These are phyloP conservation scores for Bolboschoenoplectus hybrid DNA, from an alignment of 202 grass and related monocot species.

Conservation along the genomic window DNA sequence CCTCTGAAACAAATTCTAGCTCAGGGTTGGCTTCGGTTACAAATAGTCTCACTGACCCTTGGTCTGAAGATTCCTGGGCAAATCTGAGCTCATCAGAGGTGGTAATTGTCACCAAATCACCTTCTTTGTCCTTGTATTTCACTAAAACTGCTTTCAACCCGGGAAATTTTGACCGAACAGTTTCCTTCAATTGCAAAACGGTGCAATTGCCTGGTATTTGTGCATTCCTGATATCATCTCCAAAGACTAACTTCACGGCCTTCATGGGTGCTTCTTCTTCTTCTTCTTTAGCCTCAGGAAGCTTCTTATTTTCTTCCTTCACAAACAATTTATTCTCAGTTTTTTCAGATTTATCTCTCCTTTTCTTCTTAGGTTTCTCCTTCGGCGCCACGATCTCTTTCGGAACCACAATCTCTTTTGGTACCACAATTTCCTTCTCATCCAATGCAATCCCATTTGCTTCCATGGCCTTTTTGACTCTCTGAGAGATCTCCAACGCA, in stretches of 20 bases:
- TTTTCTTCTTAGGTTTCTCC: conserved; percentile 62
- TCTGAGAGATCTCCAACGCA: conserved; percentile 67
- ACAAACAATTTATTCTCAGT: conserved; percentile 42
- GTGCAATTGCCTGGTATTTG: conserved; percentile 62
- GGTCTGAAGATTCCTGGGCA: conserved; percentile 58
- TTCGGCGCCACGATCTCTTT: conserved; percentile 38
- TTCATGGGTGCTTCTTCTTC: conserved; percentile 46
- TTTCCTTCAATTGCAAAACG: conserved; percentile 60
- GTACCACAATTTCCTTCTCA: conserved; percentile 46
- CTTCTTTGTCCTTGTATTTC: conserved; percentile 85
- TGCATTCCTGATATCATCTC: conserved; percentile 76
- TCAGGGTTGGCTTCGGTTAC: conserved; percentile 67
- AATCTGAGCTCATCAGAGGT: conserved; percentile 69
- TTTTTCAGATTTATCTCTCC: conserved; percentile 47
- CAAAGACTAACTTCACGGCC: conserved; percentile 69
- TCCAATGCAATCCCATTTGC: conserved; percentile 43
- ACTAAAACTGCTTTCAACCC: conserved; percentile 64
- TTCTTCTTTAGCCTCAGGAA: conserved; percentile 40
- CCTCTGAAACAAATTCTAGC: conserved; percentile 52
- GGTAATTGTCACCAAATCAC: conserved; percentile 82
- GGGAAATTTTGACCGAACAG: conserved; percentile 67
- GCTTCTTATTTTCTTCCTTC: conserved; percentile 30
- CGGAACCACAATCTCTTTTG: conserved; percentile 25
- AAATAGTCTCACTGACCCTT: conserved; percentile 57
- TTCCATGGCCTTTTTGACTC: conserved; percentile 70